Base-by-base conservation (phyloP, 805 yeast species). In the Candida hungchunana region DNA sequence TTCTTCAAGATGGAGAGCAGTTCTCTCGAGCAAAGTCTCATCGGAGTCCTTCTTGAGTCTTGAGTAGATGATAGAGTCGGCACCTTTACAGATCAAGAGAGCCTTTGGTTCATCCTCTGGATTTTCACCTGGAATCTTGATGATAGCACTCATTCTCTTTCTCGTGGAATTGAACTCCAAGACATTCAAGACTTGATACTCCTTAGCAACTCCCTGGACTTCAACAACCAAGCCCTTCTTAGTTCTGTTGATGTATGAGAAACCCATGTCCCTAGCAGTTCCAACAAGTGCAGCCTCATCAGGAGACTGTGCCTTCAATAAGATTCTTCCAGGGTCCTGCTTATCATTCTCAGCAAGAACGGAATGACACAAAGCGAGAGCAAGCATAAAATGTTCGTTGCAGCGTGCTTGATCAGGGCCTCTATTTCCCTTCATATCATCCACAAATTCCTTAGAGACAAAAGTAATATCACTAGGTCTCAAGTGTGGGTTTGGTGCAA, bases 271-370 rank as follows among this genome's bases (percentile, higher is more conserved):
- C 55, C 89, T 71, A 0, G 93, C 93, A 15, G 93, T 82, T 12
- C 79, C 80, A 12, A 84, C 94, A 39, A 84, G 69, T 1, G 94
- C 93, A 18, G 89, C 88, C 59, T 84, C 94, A 66, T 84, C 94
- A 0, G 94, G 94, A 18, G 88, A 79, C 55, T 83, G 93, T 0
- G 93, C 93, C 50, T 81, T 79, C 25, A 82, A 60, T 18, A 75
- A 63, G 34, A 72, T 47, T 41, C 69, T 78, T 2, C 63, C 70
- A 3, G 85, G 77, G 46, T 76, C 69, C 18, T 69, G 67, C 26
- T 78, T 79, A 43, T 79, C 78, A 25, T 73, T 71, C 50, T 84
- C 94, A 19, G 78, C 73, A 29, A 84, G 58, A 17, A 84, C 93
- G 36, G 89, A 77, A 53, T 84, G 93, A 63, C 94, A 84, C 22